These are phyloP conservation scores for Closterium sp. DNA, from an alignment of 139 green algal genomes.

Conservation along the genomic window DNA sequence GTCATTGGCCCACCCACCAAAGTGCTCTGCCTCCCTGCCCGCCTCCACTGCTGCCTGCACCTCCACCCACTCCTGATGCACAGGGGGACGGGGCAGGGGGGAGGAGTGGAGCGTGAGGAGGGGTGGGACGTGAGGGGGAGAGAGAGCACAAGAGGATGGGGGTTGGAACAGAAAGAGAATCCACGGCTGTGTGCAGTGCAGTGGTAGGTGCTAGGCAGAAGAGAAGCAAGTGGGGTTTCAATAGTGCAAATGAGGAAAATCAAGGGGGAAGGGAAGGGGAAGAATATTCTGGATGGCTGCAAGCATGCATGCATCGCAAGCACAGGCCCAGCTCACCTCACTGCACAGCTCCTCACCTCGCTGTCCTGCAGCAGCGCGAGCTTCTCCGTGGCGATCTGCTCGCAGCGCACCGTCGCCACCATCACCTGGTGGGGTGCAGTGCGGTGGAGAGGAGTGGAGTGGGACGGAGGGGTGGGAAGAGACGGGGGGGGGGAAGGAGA, in stretches of 20 bases:
- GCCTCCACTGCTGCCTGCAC: background rate
- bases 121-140: too few relatives aligned
- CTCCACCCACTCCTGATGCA: background rate
- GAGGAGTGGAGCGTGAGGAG: too few relatives aligned
- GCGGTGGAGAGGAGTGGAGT: background rate
- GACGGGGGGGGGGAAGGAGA: background rate
- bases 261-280: too few relatives aligned
- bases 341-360: background rate
- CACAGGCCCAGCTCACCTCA: too few relatives aligned
- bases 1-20: background rate
- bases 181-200: too few relatives aligned
- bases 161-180: too few relatives aligned
- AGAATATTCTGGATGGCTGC: too few relatives aligned
- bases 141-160: too few relatives aligned
- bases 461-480: background rate
- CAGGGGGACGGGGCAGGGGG: background rate
- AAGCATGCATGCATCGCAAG: too few relatives aligned
- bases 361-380: constrained; percentile 1
- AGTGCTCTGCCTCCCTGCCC: background rate
- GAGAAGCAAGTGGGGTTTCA: too few relatives aligned
- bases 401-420: constrained; percentile 94
- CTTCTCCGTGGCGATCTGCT: constrained; percentile 70
- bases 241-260: too few relatives aligned
- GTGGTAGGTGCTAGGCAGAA: too few relatives aligned
- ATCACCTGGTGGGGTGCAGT: constrained; percentile 64